A percentile compares a stretch with the other conserved stretches of the same genome.
Conservation (phyloP, 2,329 filamentous ascomycete species). For the Cladosporium sp. region DNA sequence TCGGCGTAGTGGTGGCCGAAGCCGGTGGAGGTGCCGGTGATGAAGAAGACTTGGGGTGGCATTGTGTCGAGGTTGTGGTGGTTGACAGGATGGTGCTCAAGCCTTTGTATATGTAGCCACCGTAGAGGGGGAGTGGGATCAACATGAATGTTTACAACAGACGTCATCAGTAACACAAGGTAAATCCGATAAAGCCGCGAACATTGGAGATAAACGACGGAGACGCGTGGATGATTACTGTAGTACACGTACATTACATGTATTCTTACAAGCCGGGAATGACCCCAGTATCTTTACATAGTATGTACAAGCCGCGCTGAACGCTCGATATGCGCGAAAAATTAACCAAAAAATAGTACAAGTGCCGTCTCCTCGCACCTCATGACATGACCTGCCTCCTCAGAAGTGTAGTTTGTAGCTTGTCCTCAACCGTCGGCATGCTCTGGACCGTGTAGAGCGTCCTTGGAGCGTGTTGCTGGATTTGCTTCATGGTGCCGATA, state of each 20-base stretch:
- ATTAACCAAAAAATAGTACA: background rate
- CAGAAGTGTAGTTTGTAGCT: slow-evolving; percentile 27
- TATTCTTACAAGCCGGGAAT: background rate
- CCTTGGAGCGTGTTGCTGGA: slow-evolving; percentile 40
- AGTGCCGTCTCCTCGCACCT: background rate
- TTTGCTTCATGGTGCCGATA: slow-evolving; percentile 30
- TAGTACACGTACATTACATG: background rate
- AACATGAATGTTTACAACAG: background rate
- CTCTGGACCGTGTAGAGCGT: slow-evolving; percentile 46
- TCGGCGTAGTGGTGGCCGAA: slow-evolving; percentile 49
- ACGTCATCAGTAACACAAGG: background rate
- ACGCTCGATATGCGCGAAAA: slow-evolving; percentile 1
- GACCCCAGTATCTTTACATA: background rate
- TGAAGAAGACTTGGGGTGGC: slow-evolving; percentile 49
- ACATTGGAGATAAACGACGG: background rate
- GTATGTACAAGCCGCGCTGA: slow-evolving; percentile 3
- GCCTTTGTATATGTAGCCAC: background rate
- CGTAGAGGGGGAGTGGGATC: background rate
- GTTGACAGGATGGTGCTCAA: background rate
- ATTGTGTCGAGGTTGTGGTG: slow-evolving; percentile 27
- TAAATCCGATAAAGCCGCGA: slow-evolving; percentile 4
- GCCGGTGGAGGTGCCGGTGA: slow-evolving; percentile 50
- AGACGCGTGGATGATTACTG: background rate
- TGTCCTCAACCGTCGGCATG: slow-evolving; percentile 42
- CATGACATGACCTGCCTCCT: slow-evolving; percentile 1